phyloP scores from a whole-genome alignment of 768 basidiomycete species.

The Sarcomyxa edulis region DNA sequence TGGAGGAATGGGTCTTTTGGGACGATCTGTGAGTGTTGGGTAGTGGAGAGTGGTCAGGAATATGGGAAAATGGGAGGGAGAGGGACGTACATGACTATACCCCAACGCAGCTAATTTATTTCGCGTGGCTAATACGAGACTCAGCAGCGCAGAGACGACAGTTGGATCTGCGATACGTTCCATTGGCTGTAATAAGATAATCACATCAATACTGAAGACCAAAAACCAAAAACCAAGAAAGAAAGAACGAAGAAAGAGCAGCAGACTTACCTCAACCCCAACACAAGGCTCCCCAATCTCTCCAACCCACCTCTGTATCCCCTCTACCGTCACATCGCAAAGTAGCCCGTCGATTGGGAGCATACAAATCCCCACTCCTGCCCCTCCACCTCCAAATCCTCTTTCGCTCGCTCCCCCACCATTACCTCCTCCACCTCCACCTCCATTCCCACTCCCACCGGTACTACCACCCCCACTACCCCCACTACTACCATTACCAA shows the following conservation, averaged over 20 bases:
- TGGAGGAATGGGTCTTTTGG: slow-evolving; percentile 81
- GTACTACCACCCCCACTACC: neutral
- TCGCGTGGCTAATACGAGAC: slow-evolving; percentile 58
- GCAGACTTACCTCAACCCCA: slow-evolving; percentile 55
- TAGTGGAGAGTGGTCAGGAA: neutral
- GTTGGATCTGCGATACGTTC: slow-evolving; percentile 72
- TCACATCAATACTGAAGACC: slow-evolving; percentile 3
- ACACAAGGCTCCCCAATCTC: slow-evolving; percentile 60
- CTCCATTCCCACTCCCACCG: neutral
- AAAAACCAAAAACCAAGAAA: too few species aligned
- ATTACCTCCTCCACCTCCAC: too few species aligned
- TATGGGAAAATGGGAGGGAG: slow-evolving; percentile 2
- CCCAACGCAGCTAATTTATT: slow-evolving; percentile 66
- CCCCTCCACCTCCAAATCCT: too few species aligned
- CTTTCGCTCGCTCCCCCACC: too few species aligned
- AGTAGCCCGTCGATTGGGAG: slow-evolving; percentile 56
- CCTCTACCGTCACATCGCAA: slow-evolving; percentile 73
- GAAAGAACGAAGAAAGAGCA: slow-evolving; percentile 3
- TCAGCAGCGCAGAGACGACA: slow-evolving; percentile 65
- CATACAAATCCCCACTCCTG: too few species aligned
- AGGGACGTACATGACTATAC: slow-evolving; percentile 27
- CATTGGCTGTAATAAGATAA: slow-evolving; percentile 41
- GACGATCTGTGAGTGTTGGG: slow-evolving; percentile 25
- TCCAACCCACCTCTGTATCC: slow-evolving; percentile 61
- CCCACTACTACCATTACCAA: slow-evolving; percentile 8